Evolutionary conservation across 371 early-diverging fungal species (phyloP).

Genomic region (Capillidium heterosporum): DNA sequence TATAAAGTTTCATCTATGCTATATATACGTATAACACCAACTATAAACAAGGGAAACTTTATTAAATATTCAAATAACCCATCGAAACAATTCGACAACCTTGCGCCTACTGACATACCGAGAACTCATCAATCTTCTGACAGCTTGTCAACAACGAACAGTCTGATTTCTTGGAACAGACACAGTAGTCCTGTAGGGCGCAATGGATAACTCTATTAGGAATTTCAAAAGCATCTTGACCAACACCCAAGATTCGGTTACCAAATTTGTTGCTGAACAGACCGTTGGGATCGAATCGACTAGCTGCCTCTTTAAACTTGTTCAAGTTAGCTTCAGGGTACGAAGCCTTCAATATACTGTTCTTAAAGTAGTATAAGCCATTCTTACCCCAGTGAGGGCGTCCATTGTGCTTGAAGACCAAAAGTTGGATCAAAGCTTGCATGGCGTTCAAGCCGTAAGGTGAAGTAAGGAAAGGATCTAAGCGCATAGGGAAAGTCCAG

Average conservation of each 20-base stretch:
- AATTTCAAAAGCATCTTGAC: neutral
- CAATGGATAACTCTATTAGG: neutral
- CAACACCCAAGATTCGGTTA: neutral
- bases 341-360: no score
- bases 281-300: no score
- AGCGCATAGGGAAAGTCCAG: neutral
- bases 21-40: no score
- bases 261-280: no score
- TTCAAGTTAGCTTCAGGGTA: neutral
- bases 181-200: neutral
- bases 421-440: neutral
- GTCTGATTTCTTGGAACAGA: neutral
- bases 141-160: neutral
- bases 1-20: no score
- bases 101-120: no score
- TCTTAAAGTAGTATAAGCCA: neutral
- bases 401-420: neutral
- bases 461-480: neutral
- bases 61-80: no score
- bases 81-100: no score
- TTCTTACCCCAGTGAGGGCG: conserved; percentile 2
- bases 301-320: no score
- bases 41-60: no score
- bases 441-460: neutral
- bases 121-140: no score